Evolutionary conservation across 371 early-diverging fungal genomes (phyloP), one percentile per base, ranked within the genome.

Genomic region (Mucor plumbeus): DNA sequence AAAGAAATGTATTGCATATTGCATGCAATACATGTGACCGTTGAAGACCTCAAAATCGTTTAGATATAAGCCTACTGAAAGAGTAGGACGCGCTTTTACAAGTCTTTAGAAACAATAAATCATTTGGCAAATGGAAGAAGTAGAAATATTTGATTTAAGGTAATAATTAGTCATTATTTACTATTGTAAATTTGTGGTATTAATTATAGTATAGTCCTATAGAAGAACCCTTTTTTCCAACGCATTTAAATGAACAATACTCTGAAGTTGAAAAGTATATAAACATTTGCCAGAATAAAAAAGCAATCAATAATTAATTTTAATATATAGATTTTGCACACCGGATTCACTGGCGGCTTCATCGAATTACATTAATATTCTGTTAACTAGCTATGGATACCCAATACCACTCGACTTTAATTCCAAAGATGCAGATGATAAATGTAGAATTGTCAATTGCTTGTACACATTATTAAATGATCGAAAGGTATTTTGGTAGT

Each of bases 391-490:
- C 10, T 67, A 80, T 36, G 75, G 78, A 59, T 83, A 80, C 64
- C 76, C 77, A 21, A 75, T 77, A 33, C 83, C 83, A 7, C 69
- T 83, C 15, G 55, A 72, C 8, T 76, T 80, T 59, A 40, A 77
- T 15, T 74, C 71, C 36, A 65, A 64, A 13, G 64, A 75, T 15
- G 50, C 63, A 8, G 48, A 68, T 7, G 79, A 83, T 48, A 65
- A 73, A 15, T 79, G 79, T 38, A 73, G 76, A 63, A 72, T 80
- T 14, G 60, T 83, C 40, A 80, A 79, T 38, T 80, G 83, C 43
- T 17, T 83, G 1, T 70, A 77, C 54, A 56, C 57, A 14, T 19
- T 83, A 39, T 33, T 83, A n/a, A 59, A 66, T 26, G 83, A 83
- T 58, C 72, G 72, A 64, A 73, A 77, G 71, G 80, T 82, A 71